Conservation (phyloP, 2,329 filamentous ascomycete species). For the Ophiobolus disseminans region DNA sequence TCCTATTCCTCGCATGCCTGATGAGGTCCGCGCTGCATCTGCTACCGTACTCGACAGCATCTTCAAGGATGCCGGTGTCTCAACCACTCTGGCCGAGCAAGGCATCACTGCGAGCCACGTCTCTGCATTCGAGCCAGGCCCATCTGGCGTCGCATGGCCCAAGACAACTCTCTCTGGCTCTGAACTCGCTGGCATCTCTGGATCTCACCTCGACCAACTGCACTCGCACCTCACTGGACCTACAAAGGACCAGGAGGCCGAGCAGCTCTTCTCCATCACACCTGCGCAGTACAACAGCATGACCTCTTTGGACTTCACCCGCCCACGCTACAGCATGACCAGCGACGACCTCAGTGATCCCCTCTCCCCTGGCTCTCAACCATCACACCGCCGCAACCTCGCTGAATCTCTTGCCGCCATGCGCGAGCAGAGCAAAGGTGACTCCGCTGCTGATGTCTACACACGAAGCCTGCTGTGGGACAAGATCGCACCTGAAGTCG, state of each 20-base stretch:
- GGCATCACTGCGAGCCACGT: conserved; percentile 61
- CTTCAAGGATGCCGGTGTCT: conserved; percentile 78
- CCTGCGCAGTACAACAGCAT: conserved; percentile 88
- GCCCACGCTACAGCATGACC: conserved; percentile 55
- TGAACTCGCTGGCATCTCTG: conserved; percentile 46
- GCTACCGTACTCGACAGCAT: conserved; percentile 80
- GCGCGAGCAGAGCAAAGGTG: conserved; percentile 72
- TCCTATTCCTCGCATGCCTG: conserved; percentile 77
- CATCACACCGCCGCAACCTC: conserved; percentile 73
- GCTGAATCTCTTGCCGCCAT: conserved; percentile 82
- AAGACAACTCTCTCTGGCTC: conserved; percentile 47
- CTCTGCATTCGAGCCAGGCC: conserved; percentile 47
- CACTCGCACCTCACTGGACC: conserved; percentile 62
- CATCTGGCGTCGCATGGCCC: conserved; percentile 48
- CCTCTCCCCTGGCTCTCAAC: conserved; percentile 47
- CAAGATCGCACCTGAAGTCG: conserved; percentile 88
- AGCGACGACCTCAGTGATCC: conserved; percentile 52
- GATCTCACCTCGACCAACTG: conserved; percentile 47
- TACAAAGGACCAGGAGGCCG: conserved; percentile 82
- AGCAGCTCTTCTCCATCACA: conserved; percentile 86
- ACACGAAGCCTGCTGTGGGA: conserved; percentile 93
- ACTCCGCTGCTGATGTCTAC: conserved; percentile 83
- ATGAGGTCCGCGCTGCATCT: conserved; percentile 80
- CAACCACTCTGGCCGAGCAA: conserved; percentile 46
- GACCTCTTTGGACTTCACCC: conserved; percentile 75